Evolutionary conservation across 345 rosid genomes (phyloP).

Genomic region (Mercurialis annua): DNA sequence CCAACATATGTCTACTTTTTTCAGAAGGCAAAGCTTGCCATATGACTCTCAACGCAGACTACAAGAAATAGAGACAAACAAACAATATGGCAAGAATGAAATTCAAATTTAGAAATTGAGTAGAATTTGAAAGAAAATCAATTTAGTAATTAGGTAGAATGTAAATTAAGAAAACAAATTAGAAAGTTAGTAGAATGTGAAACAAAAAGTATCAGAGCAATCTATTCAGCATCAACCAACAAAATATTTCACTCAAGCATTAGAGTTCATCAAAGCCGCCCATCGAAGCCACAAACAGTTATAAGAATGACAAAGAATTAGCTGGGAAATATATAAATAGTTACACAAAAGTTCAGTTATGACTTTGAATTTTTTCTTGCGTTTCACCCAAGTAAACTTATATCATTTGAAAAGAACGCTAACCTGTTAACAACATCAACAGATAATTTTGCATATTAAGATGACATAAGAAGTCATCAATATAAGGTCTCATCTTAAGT

Average conservation of each 20-base stretch:
- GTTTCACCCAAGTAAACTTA: not conserved
- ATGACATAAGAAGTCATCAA: not conserved
- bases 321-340: not conserved
- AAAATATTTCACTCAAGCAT: slow-evolving; percentile 7
- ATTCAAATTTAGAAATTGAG: not conserved
- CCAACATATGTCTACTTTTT: not conserved
- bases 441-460: not conserved
- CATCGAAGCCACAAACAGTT: not conserved
- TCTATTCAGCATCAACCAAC: slow-evolving; percentile 2
- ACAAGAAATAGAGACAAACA: not conserved
- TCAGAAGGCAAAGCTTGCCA: not conserved
- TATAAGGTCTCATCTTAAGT: no score
- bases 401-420: not conserved
- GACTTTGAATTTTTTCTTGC: not conserved
- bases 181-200: not conserved
- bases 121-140: not conserved
- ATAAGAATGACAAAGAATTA: no score
- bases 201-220: not conserved
- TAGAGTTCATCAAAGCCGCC: not conserved
- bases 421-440: not conserved
- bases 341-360: no score
- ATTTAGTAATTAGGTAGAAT: no score
- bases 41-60: not conserved
- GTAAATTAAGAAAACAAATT: no score
- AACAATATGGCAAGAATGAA: not conserved